These are phyloP conservation scores for Pseudoscleropodium purum DNA, from an alignment of 225 moss, liverwort and hornwort genomes.

Conservation along the genomic window DNA sequence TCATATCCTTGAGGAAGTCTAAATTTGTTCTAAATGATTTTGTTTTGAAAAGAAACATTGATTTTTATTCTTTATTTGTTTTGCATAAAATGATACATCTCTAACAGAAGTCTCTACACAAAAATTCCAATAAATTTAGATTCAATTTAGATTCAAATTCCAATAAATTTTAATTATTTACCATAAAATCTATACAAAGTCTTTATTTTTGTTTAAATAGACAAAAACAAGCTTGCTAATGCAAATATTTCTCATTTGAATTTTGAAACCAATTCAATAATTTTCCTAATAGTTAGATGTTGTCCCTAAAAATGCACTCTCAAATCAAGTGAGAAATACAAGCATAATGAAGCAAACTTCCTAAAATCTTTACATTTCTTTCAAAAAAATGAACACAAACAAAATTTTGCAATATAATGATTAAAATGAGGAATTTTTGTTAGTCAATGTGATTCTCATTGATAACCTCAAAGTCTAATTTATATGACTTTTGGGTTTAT, in stretches of 20 bases:
- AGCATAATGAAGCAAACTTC: neutral
- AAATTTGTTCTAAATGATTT: neutral
- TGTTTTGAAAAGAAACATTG: neutral
- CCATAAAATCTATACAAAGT: neutral
- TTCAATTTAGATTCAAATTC: neutral
- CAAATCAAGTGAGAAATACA: neutral
- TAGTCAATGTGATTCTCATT: neutral
- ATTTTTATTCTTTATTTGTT: neutral
- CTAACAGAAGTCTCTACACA: neutral
- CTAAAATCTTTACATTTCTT: neutral
- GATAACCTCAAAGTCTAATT: neutral
- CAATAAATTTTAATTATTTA: neutral
- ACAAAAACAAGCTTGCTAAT: neutral
- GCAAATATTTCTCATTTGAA: neutral
- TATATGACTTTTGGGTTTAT: too few relatives aligned
- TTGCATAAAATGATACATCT: neutral
- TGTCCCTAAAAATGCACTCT: neutral
- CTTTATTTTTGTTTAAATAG: neutral
- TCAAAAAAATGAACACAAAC: neutral
- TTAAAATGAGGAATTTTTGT: neutral
- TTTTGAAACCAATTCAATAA: neutral
- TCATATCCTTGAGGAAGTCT: neutral
- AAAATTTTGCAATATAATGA: neutral
- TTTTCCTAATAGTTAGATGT: neutral
- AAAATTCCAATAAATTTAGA: neutral